Base-by-base conservation (phyloP, 768 basidiomycete genomes). In the Auricularia cornea region DNA sequence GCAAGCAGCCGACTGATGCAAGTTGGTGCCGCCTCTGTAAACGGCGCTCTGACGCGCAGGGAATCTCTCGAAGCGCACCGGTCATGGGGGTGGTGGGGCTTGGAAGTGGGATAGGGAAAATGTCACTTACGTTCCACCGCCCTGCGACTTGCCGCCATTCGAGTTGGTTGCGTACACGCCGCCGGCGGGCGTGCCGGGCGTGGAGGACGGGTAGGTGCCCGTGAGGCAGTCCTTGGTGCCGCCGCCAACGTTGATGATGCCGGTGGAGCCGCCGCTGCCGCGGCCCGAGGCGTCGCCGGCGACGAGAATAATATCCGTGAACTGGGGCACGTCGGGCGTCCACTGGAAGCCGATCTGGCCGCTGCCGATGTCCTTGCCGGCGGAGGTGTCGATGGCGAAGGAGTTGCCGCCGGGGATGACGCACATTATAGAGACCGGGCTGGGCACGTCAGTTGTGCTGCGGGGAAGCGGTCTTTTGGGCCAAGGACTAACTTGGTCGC, bases 181-280 rank as follows among this genome's bases (percentile, higher is more conserved):
- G 40, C 90, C 90, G 26, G 90, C 90, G 5, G 90, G 89, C 62
- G 76, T 78, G 2, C 88, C 90, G 11, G 88, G 81, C 2, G 90
- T 93, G 3, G 90, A 90, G 60, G 87, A 89, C 0, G 90, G 90
- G 60, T 89, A 90, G 16, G 66, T 72, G 52, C 73, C 70, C 51
- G 77, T 82, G 57, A 92, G 70, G 69, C 90, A 93, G 2, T 76
- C 80, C 54, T 70, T 75, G 66, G 79, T 81, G 64, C 78, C 71
- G 16, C 76, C 71, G 1, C 86, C 84, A 29, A 78, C 76, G 64
- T 79, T 75, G 38, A 91, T 82, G n/a, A 80, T 82, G 65, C 80
- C 82, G 1, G 78, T 70, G 5, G 74, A 76, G 70, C 88, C 61
- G 28, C 61, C 61, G n/a, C 32, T 52, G 26, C 61, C 61, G 28